Evolutionary conservation across 768 basidiomycete species (phyloP).

Genomic region (Lactarius akahatsu): DNA sequence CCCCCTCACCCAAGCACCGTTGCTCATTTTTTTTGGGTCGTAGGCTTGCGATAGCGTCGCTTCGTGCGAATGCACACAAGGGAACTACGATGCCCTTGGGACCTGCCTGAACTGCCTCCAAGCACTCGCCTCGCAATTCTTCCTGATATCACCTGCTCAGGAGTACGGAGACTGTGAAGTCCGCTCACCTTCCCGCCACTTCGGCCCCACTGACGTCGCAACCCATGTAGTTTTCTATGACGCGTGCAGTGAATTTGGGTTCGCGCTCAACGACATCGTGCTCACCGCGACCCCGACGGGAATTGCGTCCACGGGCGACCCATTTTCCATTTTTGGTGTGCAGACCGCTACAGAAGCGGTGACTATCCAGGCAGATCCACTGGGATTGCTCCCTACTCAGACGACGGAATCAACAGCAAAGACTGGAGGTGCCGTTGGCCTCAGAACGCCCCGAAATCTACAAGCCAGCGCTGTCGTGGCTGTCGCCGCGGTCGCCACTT

Average conservation of each 20-base stretch:
- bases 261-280: neutral
- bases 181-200: neutral
- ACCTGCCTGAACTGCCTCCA: constrained; percentile 8
- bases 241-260: neutral
- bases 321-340: constrained; percentile 1
- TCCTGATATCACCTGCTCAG: neutral
- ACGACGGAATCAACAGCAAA: too few relatives aligned
- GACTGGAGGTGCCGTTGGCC: neutral
- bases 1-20: neutral
- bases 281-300: constrained; percentile 12
- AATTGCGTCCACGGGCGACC: constrained; percentile 1
- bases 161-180: neutral
- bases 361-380: neutral
- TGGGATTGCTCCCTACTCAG: neutral
- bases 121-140: neutral
- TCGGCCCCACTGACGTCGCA: neutral
- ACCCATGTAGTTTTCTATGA: neutral
- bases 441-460: neutral
- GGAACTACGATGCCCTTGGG: neutral
- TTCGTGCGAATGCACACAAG: constrained; percentile 16
- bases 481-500: neutral
- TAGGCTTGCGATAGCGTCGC: neutral
- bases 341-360: neutral
- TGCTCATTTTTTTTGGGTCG: neutral
- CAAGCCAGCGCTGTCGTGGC: neutral